Evolutionary conservation across 83 land plant genomes (phyloP).

Genomic region (Diphasiastrum complanatum): DNA sequence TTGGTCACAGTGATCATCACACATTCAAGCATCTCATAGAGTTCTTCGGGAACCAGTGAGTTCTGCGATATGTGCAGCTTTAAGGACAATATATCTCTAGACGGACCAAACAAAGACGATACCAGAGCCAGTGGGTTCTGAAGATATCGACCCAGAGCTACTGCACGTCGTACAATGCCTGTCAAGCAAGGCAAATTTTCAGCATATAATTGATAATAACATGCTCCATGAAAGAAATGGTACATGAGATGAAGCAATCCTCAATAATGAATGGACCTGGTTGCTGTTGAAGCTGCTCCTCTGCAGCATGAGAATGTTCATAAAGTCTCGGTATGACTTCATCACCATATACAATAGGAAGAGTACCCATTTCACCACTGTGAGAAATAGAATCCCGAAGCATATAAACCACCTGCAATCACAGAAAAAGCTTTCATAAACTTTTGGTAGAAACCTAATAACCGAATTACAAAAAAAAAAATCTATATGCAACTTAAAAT

Average conservation of each 20-base stretch:
- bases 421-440: background rate
- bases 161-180: constrained; percentile 93
- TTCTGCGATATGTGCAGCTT: constrained; percentile 58
- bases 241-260: background rate
- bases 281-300: constrained; percentile 81
- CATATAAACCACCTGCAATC: constrained; percentile 54
- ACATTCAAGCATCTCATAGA: constrained; percentile 72
- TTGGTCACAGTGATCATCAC: constrained; percentile 85
- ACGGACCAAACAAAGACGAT: constrained; percentile 85
- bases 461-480: background rate
- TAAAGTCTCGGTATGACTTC: constrained; percentile 74
- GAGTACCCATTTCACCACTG: constrained; percentile 54
- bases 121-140: constrained; percentile 95
- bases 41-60: constrained; percentile 69
- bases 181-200: constrained; percentile 7
- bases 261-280: constrained; percentile 40
- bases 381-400: constrained; percentile 78
- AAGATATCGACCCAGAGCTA: constrained; percentile 84
- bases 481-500: background rate
- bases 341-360: constrained; percentile 61
- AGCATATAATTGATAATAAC: background rate
- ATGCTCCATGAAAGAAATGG: background rate
- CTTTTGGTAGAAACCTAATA: too few species aligned
- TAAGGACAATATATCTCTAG: constrained; percentile 79
- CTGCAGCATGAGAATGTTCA: constrained; percentile 81